These are phyloP conservation scores for Raphanus hybrid DNA, from an alignment of 441 rosid species.

Conservation along the genomic window DNA sequence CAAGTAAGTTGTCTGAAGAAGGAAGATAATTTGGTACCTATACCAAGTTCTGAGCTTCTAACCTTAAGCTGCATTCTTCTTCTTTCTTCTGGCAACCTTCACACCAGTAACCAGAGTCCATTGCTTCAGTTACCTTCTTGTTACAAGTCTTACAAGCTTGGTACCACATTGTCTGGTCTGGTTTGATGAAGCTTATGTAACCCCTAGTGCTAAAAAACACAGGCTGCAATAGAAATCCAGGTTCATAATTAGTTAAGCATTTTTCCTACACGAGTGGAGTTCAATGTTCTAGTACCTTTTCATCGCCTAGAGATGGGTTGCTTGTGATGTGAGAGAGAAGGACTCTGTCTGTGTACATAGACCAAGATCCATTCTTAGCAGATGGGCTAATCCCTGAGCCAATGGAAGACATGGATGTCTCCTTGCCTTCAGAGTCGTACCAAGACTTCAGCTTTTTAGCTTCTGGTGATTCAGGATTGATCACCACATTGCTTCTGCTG, in stretches of 20 bases:
- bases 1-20: background rate
- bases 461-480: slow-evolving; percentile 78
- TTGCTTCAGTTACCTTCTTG: slow-evolving; percentile 86
- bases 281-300: slow-evolving; percentile 58
- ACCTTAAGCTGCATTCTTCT: too few relatives aligned
- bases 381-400: slow-evolving; percentile 67
- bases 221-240: slow-evolving; percentile 59
- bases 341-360: slow-evolving; percentile 76
- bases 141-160: slow-evolving; percentile 93
- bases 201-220: slow-evolving; percentile 70
- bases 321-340: slow-evolving; percentile 62
- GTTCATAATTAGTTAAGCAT: background rate
- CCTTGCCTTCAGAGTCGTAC: slow-evolving; percentile 92
- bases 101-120: slow-evolving; percentile 16
- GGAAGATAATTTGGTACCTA: background rate
- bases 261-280: background rate
- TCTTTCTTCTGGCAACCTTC: too few relatives aligned
- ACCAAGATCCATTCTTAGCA: slow-evolving; percentile 59
- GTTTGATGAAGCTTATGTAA: slow-evolving; percentile 77
- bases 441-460: slow-evolving; percentile 73
- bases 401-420: slow-evolving; percentile 72
- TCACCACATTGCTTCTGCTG: slow-evolving; percentile 61
- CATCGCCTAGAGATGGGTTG: slow-evolving; percentile 72
- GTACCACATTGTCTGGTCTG: slow-evolving; percentile 98
- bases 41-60: background rate